Evolutionary conservation across 352 stramenopile species (phyloP).

Genomic region (Ochromonadaceae sp.): DNA sequence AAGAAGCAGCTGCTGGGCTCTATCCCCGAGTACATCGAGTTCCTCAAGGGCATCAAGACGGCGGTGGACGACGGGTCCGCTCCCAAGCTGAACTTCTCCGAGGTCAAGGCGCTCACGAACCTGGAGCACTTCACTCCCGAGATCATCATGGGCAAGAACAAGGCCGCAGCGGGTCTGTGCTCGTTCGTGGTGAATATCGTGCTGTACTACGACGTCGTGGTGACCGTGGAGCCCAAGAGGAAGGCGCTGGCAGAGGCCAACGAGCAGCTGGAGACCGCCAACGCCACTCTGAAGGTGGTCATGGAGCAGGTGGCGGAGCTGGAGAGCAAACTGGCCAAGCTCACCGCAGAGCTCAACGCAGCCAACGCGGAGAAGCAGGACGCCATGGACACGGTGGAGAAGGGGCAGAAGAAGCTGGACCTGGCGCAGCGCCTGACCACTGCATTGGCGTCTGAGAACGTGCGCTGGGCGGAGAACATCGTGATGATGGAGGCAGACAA

Average conservation of each 20-base stretch:
- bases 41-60: slow-evolving; percentile 77
- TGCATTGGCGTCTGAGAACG: slow-evolving; percentile 83
- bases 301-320: slow-evolving; percentile 73
- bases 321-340: slow-evolving; percentile 72
- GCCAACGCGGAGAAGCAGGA: slow-evolving; percentile 80
- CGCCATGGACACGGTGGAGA: slow-evolving; percentile 69
- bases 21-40: slow-evolving; percentile 86
- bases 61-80: slow-evolving; percentile 79
- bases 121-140: slow-evolving; percentile 87
- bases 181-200: slow-evolving; percentile 90
- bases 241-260: slow-evolving; percentile 70
- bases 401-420: slow-evolving; percentile 81
- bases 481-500: slow-evolving; percentile 72
- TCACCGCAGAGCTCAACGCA: slow-evolving; percentile 64
- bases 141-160: slow-evolving; percentile 82
- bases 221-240: slow-evolving; percentile 82
- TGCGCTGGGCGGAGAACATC: slow-evolving; percentile 81
- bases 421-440: slow-evolving; percentile 80
- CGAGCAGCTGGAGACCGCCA: slow-evolving; percentile 66
- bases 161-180: slow-evolving; percentile 72
- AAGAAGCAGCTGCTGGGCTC: slow-evolving; percentile 86
- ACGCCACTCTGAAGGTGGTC: slow-evolving; percentile 62
- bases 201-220: slow-evolving; percentile 87
- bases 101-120: slow-evolving; percentile 74
- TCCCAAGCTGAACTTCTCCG: slow-evolving; percentile 74